These are phyloP conservation scores for Coriolopsis trogii DNA, from an alignment of 1,284 basidiomycete species.

Conservation along the genomic window DNA sequence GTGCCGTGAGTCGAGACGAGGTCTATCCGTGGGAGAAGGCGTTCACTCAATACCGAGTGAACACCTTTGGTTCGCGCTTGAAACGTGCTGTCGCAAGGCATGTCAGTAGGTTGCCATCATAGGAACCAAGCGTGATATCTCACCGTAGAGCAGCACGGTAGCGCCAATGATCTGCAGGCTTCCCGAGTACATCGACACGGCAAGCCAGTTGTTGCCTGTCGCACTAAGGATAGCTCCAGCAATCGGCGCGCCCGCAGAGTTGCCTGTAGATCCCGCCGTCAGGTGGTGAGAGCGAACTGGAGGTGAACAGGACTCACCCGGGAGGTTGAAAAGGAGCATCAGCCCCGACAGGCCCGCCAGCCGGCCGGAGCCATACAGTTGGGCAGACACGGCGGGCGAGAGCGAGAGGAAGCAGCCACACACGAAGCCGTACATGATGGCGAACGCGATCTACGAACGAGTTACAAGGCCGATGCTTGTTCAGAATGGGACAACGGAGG, in stretches of 20 bases:
- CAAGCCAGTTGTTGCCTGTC: constrained; percentile 20
- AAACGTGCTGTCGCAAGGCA: constrained; percentile 10
- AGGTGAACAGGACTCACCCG: constrained; percentile 15
- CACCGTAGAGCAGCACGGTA: constrained; percentile 18
- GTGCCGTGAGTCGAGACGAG: too few species aligned
- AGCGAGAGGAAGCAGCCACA: constrained; percentile 31
- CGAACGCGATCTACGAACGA: constrained; percentile 27
- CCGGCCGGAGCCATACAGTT: constrained; percentile 23
- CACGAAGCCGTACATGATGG: constrained; percentile 31
- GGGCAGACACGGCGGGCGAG: constrained; percentile 15
- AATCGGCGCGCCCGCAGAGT: constrained; percentile 19
- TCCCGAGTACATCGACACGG: constrained; percentile 20
- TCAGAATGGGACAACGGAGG: too few species aligned
- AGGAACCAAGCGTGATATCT: background rate
- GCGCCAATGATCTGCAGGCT: constrained; percentile 20
- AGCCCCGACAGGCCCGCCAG: constrained; percentile 25
- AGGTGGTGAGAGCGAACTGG: background rate
- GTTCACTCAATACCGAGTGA: constrained; percentile 14
- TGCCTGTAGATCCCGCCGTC: constrained; percentile 6
- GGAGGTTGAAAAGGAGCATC: constrained; percentile 23
- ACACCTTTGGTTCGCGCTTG: constrained; percentile 21
- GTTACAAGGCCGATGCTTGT: background rate
- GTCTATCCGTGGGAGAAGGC: too few species aligned
- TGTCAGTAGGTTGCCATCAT: background rate
- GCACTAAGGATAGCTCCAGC: constrained; percentile 21